phyloP scores from a whole-genome alignment of 495 filamentous ascomycete species.

The Penicillium coffeae region DNA sequence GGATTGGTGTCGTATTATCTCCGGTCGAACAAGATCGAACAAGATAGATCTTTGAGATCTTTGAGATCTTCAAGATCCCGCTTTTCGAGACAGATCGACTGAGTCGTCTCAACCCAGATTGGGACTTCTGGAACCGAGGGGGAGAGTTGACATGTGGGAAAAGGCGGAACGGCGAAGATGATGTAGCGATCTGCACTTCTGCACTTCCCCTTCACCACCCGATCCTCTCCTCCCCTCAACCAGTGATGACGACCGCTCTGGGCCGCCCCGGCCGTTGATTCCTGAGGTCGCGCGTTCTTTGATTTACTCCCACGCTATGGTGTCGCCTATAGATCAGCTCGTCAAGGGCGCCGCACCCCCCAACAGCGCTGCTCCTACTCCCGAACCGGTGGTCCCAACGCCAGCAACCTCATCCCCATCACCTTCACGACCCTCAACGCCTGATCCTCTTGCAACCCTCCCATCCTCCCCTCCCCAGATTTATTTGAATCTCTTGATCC shows the following conservation, averaged over 20 bases:
- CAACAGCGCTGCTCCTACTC: slow-evolving; percentile 38
- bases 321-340: slow-evolving; percentile 71
- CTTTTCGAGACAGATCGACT: too few relatives aligned
- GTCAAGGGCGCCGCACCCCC: slow-evolving; percentile 74
- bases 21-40: too few relatives aligned
- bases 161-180: slow-evolving; percentile 12
- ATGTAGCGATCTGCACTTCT: slow-evolving; percentile 19
- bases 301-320: slow-evolving; percentile 36
- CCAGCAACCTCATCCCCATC: slow-evolving; percentile 36
- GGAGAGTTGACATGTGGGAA: slow-evolving; percentile 2
- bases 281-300: background rate
- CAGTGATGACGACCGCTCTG: slow-evolving; percentile 22
- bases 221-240: slow-evolving; percentile 7
- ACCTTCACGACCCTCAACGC: slow-evolving; percentile 40
- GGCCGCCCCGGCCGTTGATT: slow-evolving; percentile 32
- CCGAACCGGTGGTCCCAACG: slow-evolving; percentile 32
- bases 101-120: too few relatives aligned
- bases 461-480: slow-evolving; percentile 95
- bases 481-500: slow-evolving; percentile 94
- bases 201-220: background rate
- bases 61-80: too few relatives aligned
- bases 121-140: background rate
- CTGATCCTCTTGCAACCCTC: slow-evolving; percentile 73
- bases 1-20: too few relatives aligned
- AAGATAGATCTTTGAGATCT: too few relatives aligned